A percentile compares a stretch with the other conserved stretches of the same genome.
Conservation (phyloP, 768 basidiomycete genomes). For the Pleurotus pulmonarius region DNA sequence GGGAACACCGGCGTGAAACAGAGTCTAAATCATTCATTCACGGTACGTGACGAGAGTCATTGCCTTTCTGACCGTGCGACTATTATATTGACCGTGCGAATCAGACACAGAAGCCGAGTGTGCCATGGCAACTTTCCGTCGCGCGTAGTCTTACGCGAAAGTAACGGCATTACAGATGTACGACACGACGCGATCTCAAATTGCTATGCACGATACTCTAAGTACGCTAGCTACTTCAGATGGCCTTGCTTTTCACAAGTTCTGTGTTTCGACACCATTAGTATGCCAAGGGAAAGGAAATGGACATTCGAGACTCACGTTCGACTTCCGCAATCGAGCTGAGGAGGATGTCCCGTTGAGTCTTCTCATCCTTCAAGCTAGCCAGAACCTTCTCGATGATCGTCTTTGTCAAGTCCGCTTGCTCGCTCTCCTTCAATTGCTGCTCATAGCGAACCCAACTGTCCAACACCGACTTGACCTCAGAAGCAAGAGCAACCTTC, state of each 20-base stretch:
- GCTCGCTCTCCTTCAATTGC: conserved; percentile 94
- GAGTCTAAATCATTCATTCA: no score
- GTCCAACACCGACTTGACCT: conserved; percentile 93
- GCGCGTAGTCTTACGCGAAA: no score
- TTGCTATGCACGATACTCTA: no score
- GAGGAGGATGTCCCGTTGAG: conserved; percentile 77
- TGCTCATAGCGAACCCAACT: conserved; percentile 99
- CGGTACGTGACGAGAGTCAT: no score
- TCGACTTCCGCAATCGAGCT: conserved; percentile 87
- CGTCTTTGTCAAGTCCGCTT: conserved; percentile 82
- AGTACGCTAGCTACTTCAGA: conserved; percentile 35
- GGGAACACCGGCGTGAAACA: no score
- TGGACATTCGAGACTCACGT: conserved; percentile 55
- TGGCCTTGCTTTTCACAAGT: conserved; percentile 88
- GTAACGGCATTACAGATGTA: no score
- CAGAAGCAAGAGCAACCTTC: conserved; percentile 79
- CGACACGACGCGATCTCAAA: no score
- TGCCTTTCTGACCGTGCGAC: no score
- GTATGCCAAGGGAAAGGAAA: neutral
- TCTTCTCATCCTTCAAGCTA: conserved; percentile 81
- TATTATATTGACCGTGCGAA: no score
- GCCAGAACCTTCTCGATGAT: conserved; percentile 89
- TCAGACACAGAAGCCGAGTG: no score
- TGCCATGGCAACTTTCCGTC: no score
- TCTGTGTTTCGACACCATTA: conserved; percentile 36